phyloP scores from a whole-genome alignment of 108 stramenopile species.

The Fragilaria crotonensis region DNA sequence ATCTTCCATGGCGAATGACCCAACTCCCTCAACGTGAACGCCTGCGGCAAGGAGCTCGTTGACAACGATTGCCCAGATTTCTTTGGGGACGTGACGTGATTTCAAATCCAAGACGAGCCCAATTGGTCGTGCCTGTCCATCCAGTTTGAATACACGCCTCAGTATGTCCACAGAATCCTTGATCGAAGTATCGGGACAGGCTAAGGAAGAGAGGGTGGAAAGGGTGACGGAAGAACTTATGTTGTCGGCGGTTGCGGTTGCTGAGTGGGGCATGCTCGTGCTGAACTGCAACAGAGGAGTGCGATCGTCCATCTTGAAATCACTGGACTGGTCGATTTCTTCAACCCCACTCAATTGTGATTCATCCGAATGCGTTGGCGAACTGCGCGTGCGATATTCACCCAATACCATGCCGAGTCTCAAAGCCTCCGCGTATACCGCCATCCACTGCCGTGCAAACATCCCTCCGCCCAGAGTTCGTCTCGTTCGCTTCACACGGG shows the following conservation, averaged over 20 bases:
- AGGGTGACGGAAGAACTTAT: conserved; percentile 11
- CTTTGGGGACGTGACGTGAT: conserved; percentile 67
- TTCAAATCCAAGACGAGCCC: conserved; percentile 76
- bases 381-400: too few species aligned
- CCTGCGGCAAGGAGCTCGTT: conserved; percentile 52
- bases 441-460: conserved; percentile 71
- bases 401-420: conserved; percentile 28
- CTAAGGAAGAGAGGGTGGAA: conserved; percentile 7
- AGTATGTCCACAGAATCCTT: conserved; percentile 47
- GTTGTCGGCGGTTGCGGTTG: too few species aligned
- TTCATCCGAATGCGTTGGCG: too few species aligned
- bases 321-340: too few species aligned
- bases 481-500: conserved; percentile 65
- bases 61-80: conserved; percentile 63
- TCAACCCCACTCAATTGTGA: too few species aligned
- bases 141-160: conserved; percentile 40
- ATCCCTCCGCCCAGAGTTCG: conserved; percentile 82
- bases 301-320: too few species aligned
- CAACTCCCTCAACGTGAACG: conserved; percentile 66
- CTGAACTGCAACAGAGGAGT: too few species aligned
- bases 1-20: conserved; percentile 64
- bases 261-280: too few species aligned
- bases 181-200: conserved; percentile 46
- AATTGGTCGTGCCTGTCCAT: conserved; percentile 55
- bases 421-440: conserved; percentile 69